phyloP scores from a whole-genome alignment of 1,284 basidiomycete genomes.

The Tilletia walkeri region DNA sequence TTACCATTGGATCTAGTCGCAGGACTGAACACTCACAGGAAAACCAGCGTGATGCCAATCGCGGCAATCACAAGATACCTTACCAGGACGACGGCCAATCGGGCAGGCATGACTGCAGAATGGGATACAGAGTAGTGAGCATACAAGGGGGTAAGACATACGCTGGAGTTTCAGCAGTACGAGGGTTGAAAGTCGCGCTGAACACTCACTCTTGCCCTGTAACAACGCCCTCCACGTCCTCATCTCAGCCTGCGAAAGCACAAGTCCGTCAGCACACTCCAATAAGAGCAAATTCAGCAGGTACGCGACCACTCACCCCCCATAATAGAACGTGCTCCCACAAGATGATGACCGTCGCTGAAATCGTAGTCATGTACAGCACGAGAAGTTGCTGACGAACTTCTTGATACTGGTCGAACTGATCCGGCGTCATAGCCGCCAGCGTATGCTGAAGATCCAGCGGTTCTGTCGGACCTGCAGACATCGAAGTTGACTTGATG shows the following conservation, averaged over 20 bases:
- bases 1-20: not conserved
- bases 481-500: too few relatives aligned
- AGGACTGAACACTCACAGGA: not conserved
- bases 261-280: too few relatives aligned
- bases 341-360: slow-evolving; percentile 7
- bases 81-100: not conserved
- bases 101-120: slow-evolving; percentile 10
- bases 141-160: not conserved
- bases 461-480: too few relatives aligned
- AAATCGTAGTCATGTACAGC: not conserved
- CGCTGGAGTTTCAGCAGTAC: too few relatives aligned
- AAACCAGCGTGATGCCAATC: not conserved
- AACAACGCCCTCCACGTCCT: slow-evolving; percentile 11
- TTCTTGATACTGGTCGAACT: not conserved
- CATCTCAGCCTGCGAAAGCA: slow-evolving; percentile 9
- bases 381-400: not conserved
- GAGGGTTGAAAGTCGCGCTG: too few relatives aligned
- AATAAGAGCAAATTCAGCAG: too few relatives aligned
- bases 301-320: not conserved
- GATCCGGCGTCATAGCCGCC: not conserved
- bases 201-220: slow-evolving; percentile 1
- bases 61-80: slow-evolving; percentile 11
- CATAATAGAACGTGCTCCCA: slow-evolving; percentile 9
- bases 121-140: not conserved
- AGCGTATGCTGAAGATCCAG: slow-evolving; percentile 2